Conservation (phyloP, 345 rosid species). For the Gossypium longicalyx region DNA sequence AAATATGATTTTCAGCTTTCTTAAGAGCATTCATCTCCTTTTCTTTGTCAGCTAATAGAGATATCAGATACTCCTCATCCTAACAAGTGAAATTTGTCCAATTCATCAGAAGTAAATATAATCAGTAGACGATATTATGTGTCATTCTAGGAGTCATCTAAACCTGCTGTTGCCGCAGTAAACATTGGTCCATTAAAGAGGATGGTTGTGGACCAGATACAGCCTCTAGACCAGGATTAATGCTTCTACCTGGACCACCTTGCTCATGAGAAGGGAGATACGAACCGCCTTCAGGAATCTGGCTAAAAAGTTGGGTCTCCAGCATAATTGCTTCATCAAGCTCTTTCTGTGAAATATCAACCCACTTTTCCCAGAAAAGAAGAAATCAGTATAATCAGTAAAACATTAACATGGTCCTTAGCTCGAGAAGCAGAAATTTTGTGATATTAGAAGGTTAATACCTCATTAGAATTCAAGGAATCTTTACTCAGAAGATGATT, state of each 20-base stretch:
- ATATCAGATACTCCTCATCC: slow-evolving; percentile 42
- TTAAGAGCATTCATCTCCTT: slow-evolving; percentile 31
- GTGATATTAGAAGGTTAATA: slow-evolving; percentile 19
- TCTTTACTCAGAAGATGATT: slow-evolving; percentile 23
- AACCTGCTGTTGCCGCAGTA: slow-evolving; percentile 40
- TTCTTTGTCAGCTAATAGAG: slow-evolving; percentile 38
- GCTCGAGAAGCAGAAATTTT: slow-evolving; percentile 2
- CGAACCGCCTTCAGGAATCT: slow-evolving; percentile 32
- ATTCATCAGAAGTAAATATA: neutral
- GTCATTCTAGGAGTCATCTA: slow-evolving; percentile 2
- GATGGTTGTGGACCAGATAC: slow-evolving; percentile 23
- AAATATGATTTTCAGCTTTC: slow-evolving; percentile 28
- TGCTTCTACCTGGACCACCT: slow-evolving; percentile 15
- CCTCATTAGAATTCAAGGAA: slow-evolving; percentile 35
- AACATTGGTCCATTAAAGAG: slow-evolving; percentile 20
- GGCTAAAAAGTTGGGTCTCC: slow-evolving; percentile 55
- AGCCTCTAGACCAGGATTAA: slow-evolving; percentile 14
- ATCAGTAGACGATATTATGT: neutral
- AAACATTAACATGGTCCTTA: neutral
- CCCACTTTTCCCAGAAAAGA: slow-evolving; percentile 43
- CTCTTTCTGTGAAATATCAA: slow-evolving; percentile 58
- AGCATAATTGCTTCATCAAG: slow-evolving; percentile 60
- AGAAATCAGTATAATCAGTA: slow-evolving; percentile 8
- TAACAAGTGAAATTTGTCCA: slow-evolving; percentile 17
- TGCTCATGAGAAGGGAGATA: slow-evolving; percentile 8